Conservation (phyloP, 495 filamentous ascomycete genomes). For the Hyaloscypha bicolor region DNA sequence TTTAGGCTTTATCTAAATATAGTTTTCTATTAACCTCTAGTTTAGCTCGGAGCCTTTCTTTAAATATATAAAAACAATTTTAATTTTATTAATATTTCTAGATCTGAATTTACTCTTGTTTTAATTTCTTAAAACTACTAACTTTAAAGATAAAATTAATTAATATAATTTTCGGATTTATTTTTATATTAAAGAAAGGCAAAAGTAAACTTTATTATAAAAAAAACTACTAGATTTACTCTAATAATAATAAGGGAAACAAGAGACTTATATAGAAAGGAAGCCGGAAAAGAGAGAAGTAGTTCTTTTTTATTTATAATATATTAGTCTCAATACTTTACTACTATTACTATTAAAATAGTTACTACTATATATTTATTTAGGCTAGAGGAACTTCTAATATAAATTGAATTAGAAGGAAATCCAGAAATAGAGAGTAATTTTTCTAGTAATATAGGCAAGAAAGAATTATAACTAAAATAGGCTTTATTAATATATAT, state of each 20-base stretch:
- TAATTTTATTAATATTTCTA: not conserved
- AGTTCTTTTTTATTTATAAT: not conserved
- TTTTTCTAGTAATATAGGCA: not conserved
- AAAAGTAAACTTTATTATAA: conserved; percentile 1
- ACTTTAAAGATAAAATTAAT: not conserved
- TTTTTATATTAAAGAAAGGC: conserved; percentile 1
- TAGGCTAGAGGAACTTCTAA: not conserved
- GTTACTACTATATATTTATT: not conserved
- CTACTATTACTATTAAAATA: not conserved
- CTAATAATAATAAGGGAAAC: conserved; percentile 6
- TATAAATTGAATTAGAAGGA: not conserved
- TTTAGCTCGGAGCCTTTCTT: not conserved
- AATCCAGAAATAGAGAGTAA: not conserved
- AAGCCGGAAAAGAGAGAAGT: not conserved
- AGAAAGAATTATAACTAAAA: not conserved
- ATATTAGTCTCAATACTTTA: conserved; percentile 6
- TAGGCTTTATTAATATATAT: no score
- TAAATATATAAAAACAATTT: not conserved
- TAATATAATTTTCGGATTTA: conserved; percentile 11
- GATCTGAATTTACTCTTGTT: not conserved
- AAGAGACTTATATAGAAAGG: not conserved
- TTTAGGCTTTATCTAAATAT: not conserved
- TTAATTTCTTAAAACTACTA: not conserved
- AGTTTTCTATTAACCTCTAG: not conserved
- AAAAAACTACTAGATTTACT: conserved; percentile 14